A percentile compares a stretch with the other conserved stretches of the same genome.
phyloP scores from a whole-genome alignment of 75 land plant genomes.

The Ceratopteris richardii region DNA sequence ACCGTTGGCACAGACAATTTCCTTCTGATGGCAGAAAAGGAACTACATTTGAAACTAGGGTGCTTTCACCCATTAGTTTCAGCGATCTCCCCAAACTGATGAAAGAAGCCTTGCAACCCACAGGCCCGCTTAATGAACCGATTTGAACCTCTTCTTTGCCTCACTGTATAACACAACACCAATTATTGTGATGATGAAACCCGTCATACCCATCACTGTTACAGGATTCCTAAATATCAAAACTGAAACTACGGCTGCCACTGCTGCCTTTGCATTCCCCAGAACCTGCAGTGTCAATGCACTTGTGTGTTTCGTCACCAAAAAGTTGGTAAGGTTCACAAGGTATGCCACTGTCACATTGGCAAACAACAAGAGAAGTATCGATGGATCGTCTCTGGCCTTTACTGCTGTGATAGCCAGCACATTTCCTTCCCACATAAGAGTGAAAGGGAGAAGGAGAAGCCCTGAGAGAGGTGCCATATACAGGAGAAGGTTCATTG shows the following conservation, averaged over 20 bases:
- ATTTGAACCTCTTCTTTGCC: constrained; percentile 67
- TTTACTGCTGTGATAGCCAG: constrained; percentile 35
- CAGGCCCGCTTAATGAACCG: constrained; percentile 10
- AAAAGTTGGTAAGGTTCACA: constrained; percentile 72
- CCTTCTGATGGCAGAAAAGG: no score
- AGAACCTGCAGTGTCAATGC: constrained; percentile 80
- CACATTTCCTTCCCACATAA: constrained; percentile 57
- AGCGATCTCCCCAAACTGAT: no score
- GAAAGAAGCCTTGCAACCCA: no score
- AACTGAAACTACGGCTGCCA: constrained; percentile 75
- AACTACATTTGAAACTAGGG: no score
- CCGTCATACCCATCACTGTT: constrained; percentile 72
- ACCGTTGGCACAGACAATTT: no score
- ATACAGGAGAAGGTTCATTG: constrained; percentile 78
- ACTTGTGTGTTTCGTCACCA: constrained; percentile 90
- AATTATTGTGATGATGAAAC: constrained; percentile 60
- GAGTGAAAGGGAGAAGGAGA: constrained; percentile 50
- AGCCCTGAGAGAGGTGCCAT: constrained; percentile 82
- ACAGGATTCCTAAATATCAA: constrained; percentile 80
- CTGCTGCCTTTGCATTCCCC: constrained; percentile 89
- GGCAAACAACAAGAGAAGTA: constrained; percentile 47
- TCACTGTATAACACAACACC: constrained; percentile 87
- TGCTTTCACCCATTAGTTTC: no score
- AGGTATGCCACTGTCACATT: constrained; percentile 83
- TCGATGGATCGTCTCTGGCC: constrained; percentile 26